These are phyloP conservation scores for Fusarium sp. DNA, from an alignment of 2,329 filamentous ascomycete species.

Conservation along the genomic window DNA sequence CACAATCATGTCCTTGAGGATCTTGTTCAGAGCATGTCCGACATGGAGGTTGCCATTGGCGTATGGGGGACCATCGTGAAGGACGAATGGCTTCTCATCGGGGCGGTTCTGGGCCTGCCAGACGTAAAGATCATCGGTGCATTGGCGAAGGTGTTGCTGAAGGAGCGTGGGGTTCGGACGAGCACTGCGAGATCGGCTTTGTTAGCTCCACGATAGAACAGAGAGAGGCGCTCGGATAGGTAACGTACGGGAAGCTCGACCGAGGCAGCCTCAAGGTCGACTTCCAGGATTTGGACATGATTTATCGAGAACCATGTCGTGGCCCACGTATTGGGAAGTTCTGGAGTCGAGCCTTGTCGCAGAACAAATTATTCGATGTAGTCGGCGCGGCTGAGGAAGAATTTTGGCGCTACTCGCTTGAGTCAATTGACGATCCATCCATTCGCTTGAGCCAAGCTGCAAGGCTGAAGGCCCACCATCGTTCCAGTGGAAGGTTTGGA, in stretches of 20 bases:
- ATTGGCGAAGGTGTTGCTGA: constrained; percentile 75
- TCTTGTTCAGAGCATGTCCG: constrained; percentile 96
- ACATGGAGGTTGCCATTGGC: constrained; percentile 93
- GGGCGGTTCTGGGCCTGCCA: constrained; percentile 79
- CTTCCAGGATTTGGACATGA: constrained; percentile 73
- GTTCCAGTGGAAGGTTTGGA: constrained; percentile 7
- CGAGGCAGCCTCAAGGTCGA: constrained; percentile 81
- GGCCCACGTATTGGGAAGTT: constrained; percentile 1
- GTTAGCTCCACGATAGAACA: constrained; percentile 29
- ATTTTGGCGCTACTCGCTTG: constrained; percentile 34
- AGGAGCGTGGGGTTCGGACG: constrained; percentile 64
- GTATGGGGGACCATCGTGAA: constrained; percentile 97
- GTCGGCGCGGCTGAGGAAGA: constrained; percentile 34
- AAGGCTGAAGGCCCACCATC: constrained; percentile 39
- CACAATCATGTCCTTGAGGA: constrained; percentile 93
- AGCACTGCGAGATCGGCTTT: constrained; percentile 53
- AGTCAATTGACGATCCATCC: constrained; percentile 24
- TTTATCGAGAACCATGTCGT: constrained; percentile 46
- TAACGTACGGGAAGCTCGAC: constrained; percentile 75
- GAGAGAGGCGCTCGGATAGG: not conserved
- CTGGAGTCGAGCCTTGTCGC: constrained; percentile 12
- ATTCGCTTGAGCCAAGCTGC: constrained; percentile 34
- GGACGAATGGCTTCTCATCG: constrained; percentile 73
- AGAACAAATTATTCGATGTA: constrained; percentile 1
- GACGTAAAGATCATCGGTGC: constrained; percentile 87